Percentiles rank a stretch among this genome's conserved stretches.
Conservation (phyloP, 345 rosid genomes). For the Salix caprea region DNA sequence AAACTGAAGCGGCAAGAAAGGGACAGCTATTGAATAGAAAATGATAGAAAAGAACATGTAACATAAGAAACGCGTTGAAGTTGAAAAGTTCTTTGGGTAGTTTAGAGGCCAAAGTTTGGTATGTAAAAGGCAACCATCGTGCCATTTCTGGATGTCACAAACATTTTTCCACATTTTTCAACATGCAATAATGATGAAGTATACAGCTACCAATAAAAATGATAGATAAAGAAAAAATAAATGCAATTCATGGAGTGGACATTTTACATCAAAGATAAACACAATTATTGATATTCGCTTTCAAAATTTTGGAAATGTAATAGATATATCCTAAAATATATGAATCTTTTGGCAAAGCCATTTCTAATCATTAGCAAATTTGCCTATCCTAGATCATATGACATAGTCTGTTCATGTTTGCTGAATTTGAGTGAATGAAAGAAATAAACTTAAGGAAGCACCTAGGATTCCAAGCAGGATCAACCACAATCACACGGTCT, state of each 20-base stretch:
- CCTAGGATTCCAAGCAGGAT: conserved; percentile 99
- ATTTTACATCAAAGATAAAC: background rate
- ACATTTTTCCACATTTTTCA: background rate
- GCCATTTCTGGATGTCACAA: background rate
- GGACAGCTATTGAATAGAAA: background rate
- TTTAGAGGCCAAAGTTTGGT: background rate
- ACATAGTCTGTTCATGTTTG: background rate
- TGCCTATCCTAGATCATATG: background rate
- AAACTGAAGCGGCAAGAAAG: background rate
- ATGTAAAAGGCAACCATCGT: background rate
- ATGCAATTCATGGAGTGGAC: background rate
- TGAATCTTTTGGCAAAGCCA: background rate
- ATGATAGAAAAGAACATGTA: background rate
- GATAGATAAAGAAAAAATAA: background rate
- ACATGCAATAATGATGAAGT: background rate
- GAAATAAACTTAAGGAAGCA: conserved; percentile 19
- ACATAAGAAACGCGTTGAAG: background rate
- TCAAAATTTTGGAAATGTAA: too few species aligned
- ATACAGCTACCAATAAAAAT: background rate
- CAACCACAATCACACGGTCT: conserved; percentile 95
- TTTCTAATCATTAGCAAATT: background rate
- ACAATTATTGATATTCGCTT: background rate
- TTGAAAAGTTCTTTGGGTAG: background rate
- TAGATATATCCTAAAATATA: background rate
- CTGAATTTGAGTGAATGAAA: background rate